phyloP scores from a whole-genome alignment of 1,284 basidiomycete species.

The Fomitopsis palustris region DNA sequence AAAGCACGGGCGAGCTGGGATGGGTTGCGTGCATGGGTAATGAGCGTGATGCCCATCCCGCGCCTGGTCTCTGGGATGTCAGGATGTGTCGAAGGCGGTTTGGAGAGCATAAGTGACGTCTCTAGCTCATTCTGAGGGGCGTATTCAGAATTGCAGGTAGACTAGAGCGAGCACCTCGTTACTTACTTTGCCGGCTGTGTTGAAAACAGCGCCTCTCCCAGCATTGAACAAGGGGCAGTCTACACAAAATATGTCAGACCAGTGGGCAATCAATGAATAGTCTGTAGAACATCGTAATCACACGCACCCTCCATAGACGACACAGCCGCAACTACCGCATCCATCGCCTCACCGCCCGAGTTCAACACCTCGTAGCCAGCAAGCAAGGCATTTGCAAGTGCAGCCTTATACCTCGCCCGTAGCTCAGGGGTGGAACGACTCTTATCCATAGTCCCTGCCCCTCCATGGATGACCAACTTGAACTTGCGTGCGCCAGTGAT shows the following conservation, averaged over 20 bases:
- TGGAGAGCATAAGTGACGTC: slow-evolving; percentile 74
- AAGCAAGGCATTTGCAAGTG: slow-evolving; percentile 50
- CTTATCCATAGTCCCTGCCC: slow-evolving; percentile 66
- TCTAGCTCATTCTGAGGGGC: slow-evolving; percentile 70
- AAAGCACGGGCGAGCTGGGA: slow-evolving; percentile 66
- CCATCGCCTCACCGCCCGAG: slow-evolving; percentile 74
- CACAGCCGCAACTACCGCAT: slow-evolving; percentile 78
- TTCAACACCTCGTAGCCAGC: slow-evolving; percentile 63
- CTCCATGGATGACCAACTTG: slow-evolving; percentile 74
- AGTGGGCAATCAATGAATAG: neutral
- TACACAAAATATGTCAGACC: slow-evolving; percentile 20
- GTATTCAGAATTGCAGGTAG: neutral
- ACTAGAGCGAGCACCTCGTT: neutral
- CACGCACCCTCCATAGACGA: slow-evolving; percentile 65
- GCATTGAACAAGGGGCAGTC: slow-evolving; percentile 78
- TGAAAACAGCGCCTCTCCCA: slow-evolving; percentile 80
- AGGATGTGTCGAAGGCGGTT: slow-evolving; percentile 62
- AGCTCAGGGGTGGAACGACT: slow-evolving; percentile 61
- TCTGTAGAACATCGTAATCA: neutral
- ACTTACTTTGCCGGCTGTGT: slow-evolving; percentile 66
- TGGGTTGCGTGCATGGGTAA: slow-evolving; percentile 70
- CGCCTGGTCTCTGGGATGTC: slow-evolving; percentile 55
- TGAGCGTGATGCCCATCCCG: slow-evolving; percentile 61
- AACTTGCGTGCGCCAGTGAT: slow-evolving; percentile 22
- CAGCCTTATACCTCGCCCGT: slow-evolving; percentile 53